Evolutionary conservation across 2,329 filamentous ascomycete species (phyloP).

Genomic region (Beauveria scarabaeidicola): DNA sequence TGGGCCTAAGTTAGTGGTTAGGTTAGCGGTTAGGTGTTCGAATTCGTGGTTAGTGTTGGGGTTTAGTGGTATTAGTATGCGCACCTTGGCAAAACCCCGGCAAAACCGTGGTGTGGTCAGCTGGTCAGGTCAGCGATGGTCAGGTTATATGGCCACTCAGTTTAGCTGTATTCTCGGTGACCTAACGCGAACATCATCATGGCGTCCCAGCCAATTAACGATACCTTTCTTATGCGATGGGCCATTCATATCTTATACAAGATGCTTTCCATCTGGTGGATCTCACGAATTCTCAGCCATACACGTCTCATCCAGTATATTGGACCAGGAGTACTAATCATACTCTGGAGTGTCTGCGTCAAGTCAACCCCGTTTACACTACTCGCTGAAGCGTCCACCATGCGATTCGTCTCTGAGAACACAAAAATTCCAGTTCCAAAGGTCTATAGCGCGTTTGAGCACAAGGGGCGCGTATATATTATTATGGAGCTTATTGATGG

Average conservation of each 20-base stretch:
- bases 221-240: background rate
- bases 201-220: background rate
- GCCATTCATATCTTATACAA: background rate
- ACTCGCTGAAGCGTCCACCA: background rate
- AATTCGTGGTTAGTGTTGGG: no score
- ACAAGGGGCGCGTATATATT: background rate
- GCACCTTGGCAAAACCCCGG: no score
- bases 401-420: background rate
- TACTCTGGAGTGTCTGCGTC: background rate
- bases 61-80: no score
- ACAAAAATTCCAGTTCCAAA: background rate
- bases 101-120: no score
- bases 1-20: no score
- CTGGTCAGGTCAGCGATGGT: no score
- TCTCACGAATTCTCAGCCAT: background rate
- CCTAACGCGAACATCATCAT: background rate
- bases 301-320: background rate
- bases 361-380: background rate
- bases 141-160: no score
- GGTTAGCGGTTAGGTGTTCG: no score
- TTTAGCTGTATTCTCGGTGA: background rate
- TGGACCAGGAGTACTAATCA: background rate
- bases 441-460: background rate
- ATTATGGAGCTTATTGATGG: background rate
- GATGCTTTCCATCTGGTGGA: background rate